Conservation (phyloP, 345 rosid genomes). For the Aegle marmelos region DNA sequence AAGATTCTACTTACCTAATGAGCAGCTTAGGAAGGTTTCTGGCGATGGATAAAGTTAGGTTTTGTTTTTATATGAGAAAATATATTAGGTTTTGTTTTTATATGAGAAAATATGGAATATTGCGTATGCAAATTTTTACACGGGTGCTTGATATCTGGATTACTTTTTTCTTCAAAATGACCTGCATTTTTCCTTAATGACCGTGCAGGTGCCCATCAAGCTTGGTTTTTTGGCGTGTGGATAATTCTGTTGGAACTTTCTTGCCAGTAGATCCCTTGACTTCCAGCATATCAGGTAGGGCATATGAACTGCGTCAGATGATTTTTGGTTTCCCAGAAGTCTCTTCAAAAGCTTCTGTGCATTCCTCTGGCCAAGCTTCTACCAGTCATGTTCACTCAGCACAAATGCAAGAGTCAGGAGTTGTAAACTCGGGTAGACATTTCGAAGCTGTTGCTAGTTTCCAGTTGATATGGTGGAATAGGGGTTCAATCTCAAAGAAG, state of each 20-base stretch:
- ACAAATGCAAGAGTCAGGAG: slow-evolving; percentile 30
- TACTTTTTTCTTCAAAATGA: background rate
- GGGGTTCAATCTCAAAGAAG: slow-evolving; percentile 64
- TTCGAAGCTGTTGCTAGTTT: slow-evolving; percentile 84
- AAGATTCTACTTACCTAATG: slow-evolving; percentile 6
- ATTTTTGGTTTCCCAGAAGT: slow-evolving; percentile 55
- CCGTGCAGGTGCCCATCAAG: slow-evolving; percentile 58
- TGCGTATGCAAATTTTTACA: background rate
- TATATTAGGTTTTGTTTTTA: background rate
- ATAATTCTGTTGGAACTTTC: slow-evolving; percentile 80
- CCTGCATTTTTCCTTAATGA: slow-evolving; percentile 9
- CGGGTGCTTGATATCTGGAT: background rate
- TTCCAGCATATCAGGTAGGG: slow-evolving; percentile 48
- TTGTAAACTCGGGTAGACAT: slow-evolving; percentile 52
- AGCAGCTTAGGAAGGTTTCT: background rate
- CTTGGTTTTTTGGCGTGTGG: slow-evolving; percentile 91
- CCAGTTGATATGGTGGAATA: slow-evolving; percentile 88
- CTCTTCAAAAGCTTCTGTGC: slow-evolving; percentile 35
- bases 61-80: background rate
- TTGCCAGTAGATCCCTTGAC: slow-evolving; percentile 68
- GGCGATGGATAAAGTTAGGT: background rate
- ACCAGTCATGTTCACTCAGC: slow-evolving; percentile 28
- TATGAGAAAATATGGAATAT: background rate
- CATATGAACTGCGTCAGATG: slow-evolving; percentile 72
- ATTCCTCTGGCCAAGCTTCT: slow-evolving; percentile 32